Percentiles rank a stretch among this genome's conserved stretches.
Conservation (phyloP, 2,329 filamentous ascomycete species). For the Setomelanomma holmii region DNA sequence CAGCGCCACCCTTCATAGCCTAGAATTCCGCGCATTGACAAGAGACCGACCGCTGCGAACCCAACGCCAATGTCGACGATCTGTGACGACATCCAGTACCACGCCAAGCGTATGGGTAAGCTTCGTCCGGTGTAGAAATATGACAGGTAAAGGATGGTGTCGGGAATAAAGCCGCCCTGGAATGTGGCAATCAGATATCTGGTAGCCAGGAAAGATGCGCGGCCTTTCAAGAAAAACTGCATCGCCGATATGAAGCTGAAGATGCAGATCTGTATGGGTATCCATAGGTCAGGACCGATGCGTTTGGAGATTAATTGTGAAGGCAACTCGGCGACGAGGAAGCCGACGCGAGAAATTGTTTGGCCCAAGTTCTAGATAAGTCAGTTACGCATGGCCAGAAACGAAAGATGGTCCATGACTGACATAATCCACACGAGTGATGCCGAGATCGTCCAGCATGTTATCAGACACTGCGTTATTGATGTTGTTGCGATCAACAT, state of each 20-base stretch:
- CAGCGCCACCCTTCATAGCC: constrained; percentile 51
- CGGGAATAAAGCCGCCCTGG: constrained; percentile 61
- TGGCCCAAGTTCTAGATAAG: background rate
- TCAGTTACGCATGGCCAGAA: background rate
- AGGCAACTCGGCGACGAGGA: constrained; percentile 64
- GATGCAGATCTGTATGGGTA: constrained; percentile 49
- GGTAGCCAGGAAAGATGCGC: constrained; percentile 46
- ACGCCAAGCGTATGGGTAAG: background rate
- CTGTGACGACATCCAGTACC: background rate
- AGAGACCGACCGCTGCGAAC: constrained; percentile 45
- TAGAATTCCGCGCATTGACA: constrained; percentile 47
- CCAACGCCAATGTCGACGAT: constrained; percentile 41
- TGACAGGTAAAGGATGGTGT: background rate
- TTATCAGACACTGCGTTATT: background rate
- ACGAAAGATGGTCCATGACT: background rate
- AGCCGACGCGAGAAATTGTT: constrained; percentile 73
- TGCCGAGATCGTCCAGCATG: background rate
- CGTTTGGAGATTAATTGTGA: constrained; percentile 52
- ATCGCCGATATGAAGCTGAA: constrained; percentile 59
- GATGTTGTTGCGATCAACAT: background rate
- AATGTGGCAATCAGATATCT: constrained; percentile 50
- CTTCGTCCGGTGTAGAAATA: background rate
- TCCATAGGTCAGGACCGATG: constrained; percentile 48
- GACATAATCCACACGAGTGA: background rate
- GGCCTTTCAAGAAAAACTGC: constrained; percentile 69